phyloP scores from a whole-genome alignment of 2,329 filamentous ascomycete species.

The Trichoderma cornu-damae region DNA sequence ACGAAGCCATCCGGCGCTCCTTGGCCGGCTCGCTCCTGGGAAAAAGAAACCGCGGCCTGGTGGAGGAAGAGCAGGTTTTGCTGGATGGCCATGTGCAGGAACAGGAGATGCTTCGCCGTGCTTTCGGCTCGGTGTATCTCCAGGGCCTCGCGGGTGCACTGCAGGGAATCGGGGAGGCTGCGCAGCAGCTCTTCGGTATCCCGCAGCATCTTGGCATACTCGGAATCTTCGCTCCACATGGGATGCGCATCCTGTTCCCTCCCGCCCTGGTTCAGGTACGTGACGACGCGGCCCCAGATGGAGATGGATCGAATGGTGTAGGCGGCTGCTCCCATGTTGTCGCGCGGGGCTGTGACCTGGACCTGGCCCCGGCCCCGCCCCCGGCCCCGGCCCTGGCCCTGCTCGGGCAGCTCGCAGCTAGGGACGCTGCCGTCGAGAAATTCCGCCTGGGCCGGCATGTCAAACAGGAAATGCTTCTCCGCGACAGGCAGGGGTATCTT shows the following conservation, averaged over 20 bases:
- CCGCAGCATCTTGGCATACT: conserved; percentile 64
- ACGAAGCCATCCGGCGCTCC: conserved; percentile 76
- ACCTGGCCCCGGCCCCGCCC: no score
- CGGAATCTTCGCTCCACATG: conserved; percentile 79
- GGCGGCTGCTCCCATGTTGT: conserved; percentile 91
- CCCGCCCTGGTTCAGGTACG: conserved; percentile 85
- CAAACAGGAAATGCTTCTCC: conserved; percentile 83
- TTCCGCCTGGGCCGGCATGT: conserved; percentile 84
- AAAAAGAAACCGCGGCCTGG: conserved; percentile 73
- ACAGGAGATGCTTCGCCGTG: conserved; percentile 85
- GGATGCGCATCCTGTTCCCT: conserved; percentile 70
- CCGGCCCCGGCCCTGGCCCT: no score
- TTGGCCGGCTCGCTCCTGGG: conserved; percentile 57
- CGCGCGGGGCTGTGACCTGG: conserved; percentile 59
- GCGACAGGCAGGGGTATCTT: conserved; percentile 87
- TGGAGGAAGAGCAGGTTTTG: conserved; percentile 89
- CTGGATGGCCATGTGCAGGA: conserved; percentile 83
- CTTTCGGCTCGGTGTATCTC: conserved; percentile 78
- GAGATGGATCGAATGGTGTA: conserved; percentile 83
- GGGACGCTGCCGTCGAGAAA: conserved; percentile 67
- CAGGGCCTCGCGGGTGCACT: conserved; percentile 76
- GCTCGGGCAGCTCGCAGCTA: conserved; percentile 56
- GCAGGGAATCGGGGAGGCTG: conserved; percentile 64
- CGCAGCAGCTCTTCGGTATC: conserved; percentile 66
- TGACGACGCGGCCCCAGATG: conserved; percentile 84